Percentiles rank a stretch among this genome's conserved stretches.
These are phyloP conservation scores for Ceratocystis alfenasii DNA, from an alignment of 2,329 filamentous ascomycete species.

Conservation along the genomic window DNA sequence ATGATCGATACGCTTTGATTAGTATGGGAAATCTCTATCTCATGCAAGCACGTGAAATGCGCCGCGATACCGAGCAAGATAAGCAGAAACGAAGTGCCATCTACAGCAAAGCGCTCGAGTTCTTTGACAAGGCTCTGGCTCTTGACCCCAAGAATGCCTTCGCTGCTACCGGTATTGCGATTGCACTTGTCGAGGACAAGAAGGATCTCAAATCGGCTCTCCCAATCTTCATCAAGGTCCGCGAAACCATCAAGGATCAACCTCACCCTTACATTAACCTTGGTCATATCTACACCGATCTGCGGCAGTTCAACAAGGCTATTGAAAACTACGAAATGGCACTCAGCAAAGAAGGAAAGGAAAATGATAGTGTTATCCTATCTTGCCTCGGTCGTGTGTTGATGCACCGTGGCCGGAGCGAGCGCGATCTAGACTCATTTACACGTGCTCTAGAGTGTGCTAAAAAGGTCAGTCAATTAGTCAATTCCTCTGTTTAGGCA, in stretches of 20 bases:
- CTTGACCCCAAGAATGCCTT: conserved; percentile 93
- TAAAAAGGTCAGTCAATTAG: conserved; percentile 43
- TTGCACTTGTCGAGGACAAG: conserved; percentile 86
- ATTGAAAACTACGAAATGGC: conserved; percentile 92
- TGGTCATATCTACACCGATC: conserved; percentile 81
- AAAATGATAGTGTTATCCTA: conserved; percentile 63
- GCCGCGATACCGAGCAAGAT: conserved; percentile 74
- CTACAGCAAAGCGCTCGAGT: conserved; percentile 89
- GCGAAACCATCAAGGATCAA: conserved; percentile 71
- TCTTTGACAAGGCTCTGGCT: conserved; percentile 93
- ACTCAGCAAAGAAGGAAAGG: conserved; percentile 61
- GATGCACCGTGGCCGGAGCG: conserved; percentile 62
- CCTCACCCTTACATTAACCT: conserved; percentile 83
- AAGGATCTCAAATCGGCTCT: conserved; percentile 76
- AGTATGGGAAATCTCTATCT: conserved; percentile 95
- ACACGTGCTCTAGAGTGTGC: conserved; percentile 48
- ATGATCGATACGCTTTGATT: conserved; percentile 90
- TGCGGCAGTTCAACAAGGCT: conserved; percentile 79
- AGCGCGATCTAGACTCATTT: conserved; percentile 47
- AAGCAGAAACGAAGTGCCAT: conserved; percentile 79
- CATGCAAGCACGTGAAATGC: conserved; percentile 83
- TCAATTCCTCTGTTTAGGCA: conserved; percentile 7
- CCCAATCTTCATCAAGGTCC: conserved; percentile 77
- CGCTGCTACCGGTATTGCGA: conserved; percentile 89
- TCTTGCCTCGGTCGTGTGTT: conserved; percentile 81